A percentile compares a stretch with the other conserved stretches of the same genome.
Conservation (phyloP, 768 basidiomycete species). For the Panaeolus papilionaceus region DNA sequence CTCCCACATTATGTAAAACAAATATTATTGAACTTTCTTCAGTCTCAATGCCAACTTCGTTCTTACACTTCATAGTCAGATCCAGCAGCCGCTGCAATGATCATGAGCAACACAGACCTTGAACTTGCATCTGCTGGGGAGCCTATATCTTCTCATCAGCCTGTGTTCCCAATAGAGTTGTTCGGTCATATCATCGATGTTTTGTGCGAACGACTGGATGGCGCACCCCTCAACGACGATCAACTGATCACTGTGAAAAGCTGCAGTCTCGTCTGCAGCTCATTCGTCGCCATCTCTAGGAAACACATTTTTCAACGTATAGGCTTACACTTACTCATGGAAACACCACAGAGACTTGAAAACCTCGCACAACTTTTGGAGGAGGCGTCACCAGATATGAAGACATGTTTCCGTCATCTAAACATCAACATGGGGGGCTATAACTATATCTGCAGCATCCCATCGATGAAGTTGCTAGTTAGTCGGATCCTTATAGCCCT, state of each 20-base stretch:
- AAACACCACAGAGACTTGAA: background rate
- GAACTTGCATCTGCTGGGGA: background rate
- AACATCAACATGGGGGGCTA: background rate
- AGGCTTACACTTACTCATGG: background rate
- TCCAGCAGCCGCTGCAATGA: background rate
- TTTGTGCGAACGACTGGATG: background rate
- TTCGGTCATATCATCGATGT: background rate
- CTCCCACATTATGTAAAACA: too few relatives aligned
- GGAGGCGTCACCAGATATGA: background rate
- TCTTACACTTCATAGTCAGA: too few relatives aligned
- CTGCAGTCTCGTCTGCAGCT: slow-evolving; percentile 1
- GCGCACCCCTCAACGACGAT: background rate
- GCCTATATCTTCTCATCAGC: background rate
- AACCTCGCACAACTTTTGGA: background rate
- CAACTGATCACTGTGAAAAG: background rate
- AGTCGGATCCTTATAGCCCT: background rate
- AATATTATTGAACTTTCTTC: too few relatives aligned
- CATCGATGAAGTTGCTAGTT: background rate
- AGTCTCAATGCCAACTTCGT: too few relatives aligned
- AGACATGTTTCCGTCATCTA: background rate
- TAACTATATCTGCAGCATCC: background rate
- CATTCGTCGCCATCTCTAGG: background rate
- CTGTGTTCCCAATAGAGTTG: background rate
- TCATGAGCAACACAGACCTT: background rate
- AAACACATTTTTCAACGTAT: background rate